Conservation (phyloP, 768 basidiomycete genomes). For the Mycena rebaudengoi region DNA sequence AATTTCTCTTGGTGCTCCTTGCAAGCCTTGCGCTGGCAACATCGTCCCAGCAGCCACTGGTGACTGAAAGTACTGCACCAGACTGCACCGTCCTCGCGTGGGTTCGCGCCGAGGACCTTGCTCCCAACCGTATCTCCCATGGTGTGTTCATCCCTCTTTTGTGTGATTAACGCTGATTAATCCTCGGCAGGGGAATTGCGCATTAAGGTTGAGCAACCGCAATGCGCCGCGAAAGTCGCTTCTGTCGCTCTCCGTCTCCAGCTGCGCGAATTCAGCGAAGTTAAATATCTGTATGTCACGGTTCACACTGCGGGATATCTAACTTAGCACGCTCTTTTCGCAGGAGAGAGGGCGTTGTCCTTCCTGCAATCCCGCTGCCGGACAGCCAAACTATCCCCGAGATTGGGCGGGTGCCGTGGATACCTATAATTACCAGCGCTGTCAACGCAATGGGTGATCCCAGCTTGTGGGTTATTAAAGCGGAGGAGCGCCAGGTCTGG, state of each 20-base stretch:
- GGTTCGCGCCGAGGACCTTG: no score
- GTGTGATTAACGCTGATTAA: no score
- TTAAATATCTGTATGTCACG: conserved; percentile 14
- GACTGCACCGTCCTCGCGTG: no score
- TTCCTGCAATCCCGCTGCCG: conserved; percentile 3
- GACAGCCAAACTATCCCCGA: conserved; percentile 6
- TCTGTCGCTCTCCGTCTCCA: conserved; percentile 15
- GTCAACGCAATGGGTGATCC: conserved; percentile 10
- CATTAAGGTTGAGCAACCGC: conserved; percentile 4
- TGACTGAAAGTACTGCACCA: no score
- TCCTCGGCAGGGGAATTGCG: conserved; percentile 22
- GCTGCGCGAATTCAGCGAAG: conserved; percentile 16
- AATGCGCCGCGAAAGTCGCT: conserved; percentile 1
- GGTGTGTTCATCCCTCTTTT: no score
- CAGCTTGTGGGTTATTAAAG: conserved; percentile 4
- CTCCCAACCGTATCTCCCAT: no score
- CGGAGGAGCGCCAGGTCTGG: conserved; percentile 12
- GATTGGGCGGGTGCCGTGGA: neutral
- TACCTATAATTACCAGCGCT: neutral
- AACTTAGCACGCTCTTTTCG: no score
- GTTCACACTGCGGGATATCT: no score
- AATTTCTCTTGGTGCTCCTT: no score
- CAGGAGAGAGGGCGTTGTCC: neutral
- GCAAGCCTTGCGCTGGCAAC: no score
- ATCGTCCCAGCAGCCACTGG: no score